Evolutionary conservation across 352 stramenopile genomes (phyloP), one percentile per base, ranked within the genome.

Genomic region (Aphanomyces euteiches): DNA sequence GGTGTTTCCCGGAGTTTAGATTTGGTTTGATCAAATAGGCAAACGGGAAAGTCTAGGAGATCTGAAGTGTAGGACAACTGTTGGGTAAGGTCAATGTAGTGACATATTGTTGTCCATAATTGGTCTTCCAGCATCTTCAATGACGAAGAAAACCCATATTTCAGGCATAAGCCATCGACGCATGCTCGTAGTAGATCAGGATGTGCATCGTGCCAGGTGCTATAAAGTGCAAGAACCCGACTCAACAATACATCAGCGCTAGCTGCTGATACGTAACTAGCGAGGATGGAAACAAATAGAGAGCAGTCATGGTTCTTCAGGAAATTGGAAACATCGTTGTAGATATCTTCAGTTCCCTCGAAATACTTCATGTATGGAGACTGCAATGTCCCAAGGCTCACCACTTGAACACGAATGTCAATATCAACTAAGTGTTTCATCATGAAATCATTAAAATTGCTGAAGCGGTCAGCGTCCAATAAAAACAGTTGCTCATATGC

Each of bases 301-400:
- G 38, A 15, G 28, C n/a, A 12, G 10, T 48, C 36, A 13, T 65
- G n/a, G n/a, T 63, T 21, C 36, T 67, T 53, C 21, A 74, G 40
- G 21, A 39, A 37, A 12, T 17, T 10, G 15, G 47, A 28, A 45
- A 74, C 39, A 21, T 69, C 65, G 13, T 64, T 13, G 37, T 57
- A 74, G 38, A 92, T 74, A 68, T 79, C 72, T 36, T 74, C 54
- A 7, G 79, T 73, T 17, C 87, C 88, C 59, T 93, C 84, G 17
- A 83, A 82, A 71, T 90, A 93, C 85, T 93, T 96, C 66, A 82
- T 89, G 63, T 88, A 89, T 19, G 93, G 36, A 5, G 85, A 85
- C 64, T 92, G 85, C 47, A 90, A 77, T 13, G 79, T 72, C 48
- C 69, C 72, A 8, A 81, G 75, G 6, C 84, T 78, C 6, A 77